phyloP scores from a whole-genome alignment of 192 early-diverging fungal species.

The Pilobolus umbonatus region DNA sequence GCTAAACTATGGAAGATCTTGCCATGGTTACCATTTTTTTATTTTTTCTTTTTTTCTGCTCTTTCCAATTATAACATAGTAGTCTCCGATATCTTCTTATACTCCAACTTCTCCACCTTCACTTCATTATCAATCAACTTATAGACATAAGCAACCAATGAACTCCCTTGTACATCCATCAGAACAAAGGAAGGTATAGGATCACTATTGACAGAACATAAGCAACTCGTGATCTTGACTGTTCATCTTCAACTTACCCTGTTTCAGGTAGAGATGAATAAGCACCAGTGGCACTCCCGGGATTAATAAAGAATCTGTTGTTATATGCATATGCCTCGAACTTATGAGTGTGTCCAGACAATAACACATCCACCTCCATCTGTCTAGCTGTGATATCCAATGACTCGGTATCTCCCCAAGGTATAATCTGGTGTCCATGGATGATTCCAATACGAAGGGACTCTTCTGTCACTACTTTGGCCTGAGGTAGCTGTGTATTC shows the following conservation, averaged over 20 bases:
- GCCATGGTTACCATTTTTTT: not conserved
- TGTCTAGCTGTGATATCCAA: slow-evolving; percentile 75
- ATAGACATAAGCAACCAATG: slow-evolving; percentile 87
- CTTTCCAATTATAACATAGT: slow-evolving; percentile 25
- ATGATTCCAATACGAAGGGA: slow-evolving; percentile 67
- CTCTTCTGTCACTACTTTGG: slow-evolving; percentile 62
- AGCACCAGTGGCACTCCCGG: slow-evolving; percentile 93
- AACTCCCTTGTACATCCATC: slow-evolving; percentile 82
- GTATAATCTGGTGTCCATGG: slow-evolving; percentile 86
- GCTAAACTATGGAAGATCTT: no score
- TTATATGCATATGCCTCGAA: slow-evolving; percentile 92
- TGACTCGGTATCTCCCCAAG: slow-evolving; percentile 70
- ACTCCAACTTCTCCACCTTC: slow-evolving; percentile 91
- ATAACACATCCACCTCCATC: slow-evolving; percentile 88
- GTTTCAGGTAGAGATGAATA: slow-evolving; percentile 36
- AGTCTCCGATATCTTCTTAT: slow-evolving; percentile 51
- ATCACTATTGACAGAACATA: slow-evolving; percentile 38
- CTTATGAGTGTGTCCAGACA: slow-evolving; percentile 83
- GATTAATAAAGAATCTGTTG: slow-evolving; percentile 90
- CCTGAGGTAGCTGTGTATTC: slow-evolving; percentile 52
- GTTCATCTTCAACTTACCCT: slow-evolving; percentile 20
- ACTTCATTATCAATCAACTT: slow-evolving; percentile 88
- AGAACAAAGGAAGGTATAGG: slow-evolving; percentile 89
- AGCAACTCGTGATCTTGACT: not conserved
- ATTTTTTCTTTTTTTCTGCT: not conserved